Percentiles rank a stretch among this genome's conserved stretches.
Evolutionary conservation across 2,329 filamentous ascomycete species (phyloP).

Genomic region (Aureobasidium sp.): DNA sequence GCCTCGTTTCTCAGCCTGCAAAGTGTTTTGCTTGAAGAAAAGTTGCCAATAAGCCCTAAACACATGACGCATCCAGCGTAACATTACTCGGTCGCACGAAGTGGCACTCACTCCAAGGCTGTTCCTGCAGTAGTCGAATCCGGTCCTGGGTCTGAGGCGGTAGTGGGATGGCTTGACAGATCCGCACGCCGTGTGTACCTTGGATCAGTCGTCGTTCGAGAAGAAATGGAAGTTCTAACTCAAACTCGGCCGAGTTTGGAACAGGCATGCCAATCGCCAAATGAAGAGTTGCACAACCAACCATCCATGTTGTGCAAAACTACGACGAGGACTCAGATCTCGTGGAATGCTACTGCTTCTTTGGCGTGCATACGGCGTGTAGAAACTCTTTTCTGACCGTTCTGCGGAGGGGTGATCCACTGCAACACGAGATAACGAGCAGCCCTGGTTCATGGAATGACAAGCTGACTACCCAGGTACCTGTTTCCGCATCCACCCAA

Average conservation of each 20-base stretch:
- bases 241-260: constrained; percentile 5
- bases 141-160: background rate
- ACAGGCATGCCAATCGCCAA: background rate
- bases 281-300: background rate
- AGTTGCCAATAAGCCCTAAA: background rate
- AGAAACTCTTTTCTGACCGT: constrained; percentile 2
- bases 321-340: background rate
- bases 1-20: background rate
- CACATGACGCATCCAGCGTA: background rate
- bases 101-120: background rate
- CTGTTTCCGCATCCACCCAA: background rate
- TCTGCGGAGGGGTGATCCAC: background rate
- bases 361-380: background rate
- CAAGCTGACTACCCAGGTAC: background rate
- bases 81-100: background rate
- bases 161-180: background rate
- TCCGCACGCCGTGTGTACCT: constrained; percentile 4
- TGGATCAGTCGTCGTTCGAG: constrained; percentile 4
- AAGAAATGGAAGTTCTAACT: constrained; percentile 2
- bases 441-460: background rate
- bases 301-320: background rate
- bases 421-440: background rate
- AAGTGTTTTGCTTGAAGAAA: background rate
- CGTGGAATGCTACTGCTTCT: background rate
- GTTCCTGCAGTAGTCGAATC: constrained; percentile 12